Percentiles rank a stretch among this genome's conserved stretches.
phyloP scores from a whole-genome alignment of 2,329 filamentous ascomycete species.

The Trematosphaeria pertusa region DNA sequence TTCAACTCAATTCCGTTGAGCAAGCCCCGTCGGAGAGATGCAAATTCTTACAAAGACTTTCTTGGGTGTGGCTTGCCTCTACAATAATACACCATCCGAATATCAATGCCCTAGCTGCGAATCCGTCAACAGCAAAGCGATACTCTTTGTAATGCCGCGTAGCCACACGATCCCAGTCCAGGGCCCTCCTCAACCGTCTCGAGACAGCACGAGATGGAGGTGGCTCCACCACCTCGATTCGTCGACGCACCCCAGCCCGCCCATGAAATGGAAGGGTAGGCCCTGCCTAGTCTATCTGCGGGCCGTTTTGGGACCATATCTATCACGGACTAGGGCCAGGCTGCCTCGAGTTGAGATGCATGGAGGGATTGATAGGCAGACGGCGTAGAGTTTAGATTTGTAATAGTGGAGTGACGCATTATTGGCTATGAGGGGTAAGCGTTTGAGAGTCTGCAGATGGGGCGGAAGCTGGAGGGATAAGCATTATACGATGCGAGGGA shows the following conservation, averaged over 20 bases:
- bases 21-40: background rate
- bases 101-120: too few species aligned
- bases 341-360: background rate
- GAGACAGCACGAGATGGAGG: slow-evolving; percentile 6
- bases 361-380: background rate
- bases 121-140: background rate
- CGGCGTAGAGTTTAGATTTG: background rate
- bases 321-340: background rate
- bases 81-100: too few species aligned
- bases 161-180: too few species aligned
- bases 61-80: background rate
- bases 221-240: background rate
- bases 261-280: background rate
- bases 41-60: background rate
- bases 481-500: too few species aligned
- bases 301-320: slow-evolving; percentile 2
- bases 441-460: too few species aligned
- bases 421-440: too few species aligned
- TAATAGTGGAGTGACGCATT: background rate
- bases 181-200: too few species aligned
- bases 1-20: background rate
- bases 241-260: background rate
- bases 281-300: slow-evolving; percentile 3
- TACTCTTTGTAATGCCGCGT: slow-evolving; percentile 1
- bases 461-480: too few species aligned